Base-by-base conservation (phyloP, 257 asterid species). In the Scutellaria baicalensis region DNA sequence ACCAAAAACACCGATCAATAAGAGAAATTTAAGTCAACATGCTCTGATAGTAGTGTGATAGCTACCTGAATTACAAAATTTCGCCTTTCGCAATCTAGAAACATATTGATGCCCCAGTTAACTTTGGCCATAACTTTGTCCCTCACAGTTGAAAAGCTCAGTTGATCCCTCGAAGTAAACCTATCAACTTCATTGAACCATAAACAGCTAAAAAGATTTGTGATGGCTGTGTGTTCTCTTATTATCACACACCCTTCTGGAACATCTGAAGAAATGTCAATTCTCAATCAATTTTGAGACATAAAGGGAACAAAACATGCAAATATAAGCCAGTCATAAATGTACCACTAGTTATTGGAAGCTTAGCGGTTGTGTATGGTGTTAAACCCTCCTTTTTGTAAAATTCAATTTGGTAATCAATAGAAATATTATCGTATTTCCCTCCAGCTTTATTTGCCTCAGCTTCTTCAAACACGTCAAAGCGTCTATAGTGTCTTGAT, bases 141-240 rank as follows among this genome's bases (percentile, higher is more conserved):
- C 85, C 99, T 85, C 74, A 91, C 97, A 10, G 93, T 91, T 76
- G 99, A 81, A 82, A 94, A 91, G 80, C 99, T 94, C 86, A 94
- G 79, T 77, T 94, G 99, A 76, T 94, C 99, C 80, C 97, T 78
- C 43, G 99, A 77, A 60, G 99, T 94, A 79, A 94, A 94, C 35
- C 97, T 84, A 69, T 94, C 99, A 68, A 94, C 97, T 84, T 94
- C 97, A 68, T 88, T 94, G 83, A 94, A 94, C 99, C 99, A 91
- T 16, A 94, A 82, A 72, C 99, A 91, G 79, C 93, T 80, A 75
- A 94, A 92, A 56, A 94, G 96, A 83, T 94, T 89, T 45, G 99
- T 86, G 68, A 94, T 86, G 48, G 98, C 87, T 64, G 74, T 82
- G 81, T 94, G 99, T 62, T 91, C 99, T 75, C 94, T 87, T 66